Percentiles rank a stretch among this genome's conserved stretches.
These are phyloP conservation scores for Umbellularia californica DNA, from an alignment of 164 flowering plant genomes.

Conservation along the genomic window DNA sequence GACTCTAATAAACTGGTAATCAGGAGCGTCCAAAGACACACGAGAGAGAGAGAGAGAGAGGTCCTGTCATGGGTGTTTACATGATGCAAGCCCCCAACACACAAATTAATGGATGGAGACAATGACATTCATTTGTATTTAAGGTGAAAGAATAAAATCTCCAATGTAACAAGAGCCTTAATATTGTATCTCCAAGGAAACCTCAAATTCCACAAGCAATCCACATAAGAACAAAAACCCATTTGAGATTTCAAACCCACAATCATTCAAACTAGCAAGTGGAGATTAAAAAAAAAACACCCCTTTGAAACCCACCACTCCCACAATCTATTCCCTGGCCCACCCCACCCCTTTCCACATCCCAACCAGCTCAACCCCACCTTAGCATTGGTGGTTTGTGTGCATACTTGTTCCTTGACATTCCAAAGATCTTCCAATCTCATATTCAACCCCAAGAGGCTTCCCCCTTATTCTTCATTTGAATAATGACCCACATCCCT, in stretches of 20 bases:
- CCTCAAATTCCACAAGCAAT: conserved; percentile 19
- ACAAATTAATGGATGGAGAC: background rate
- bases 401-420: background rate
- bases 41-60: too few species aligned
- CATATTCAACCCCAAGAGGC: conserved; percentile 1
- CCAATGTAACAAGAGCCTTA: background rate
- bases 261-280: conserved; percentile 39
- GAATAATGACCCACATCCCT: conserved; percentile 3
- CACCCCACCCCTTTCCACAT: conserved; percentile 7
- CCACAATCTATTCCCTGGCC: conserved; percentile 23
- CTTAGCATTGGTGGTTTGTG: background rate
- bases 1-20: too few species aligned
- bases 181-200: background rate
- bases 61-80: background rate
- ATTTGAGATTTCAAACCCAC: conserved; percentile 32
- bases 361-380: conserved; percentile 5
- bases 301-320: conserved; percentile 29
- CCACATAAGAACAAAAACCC: conserved; percentile 20
- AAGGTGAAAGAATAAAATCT: background rate
- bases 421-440: conserved; percentile 1
- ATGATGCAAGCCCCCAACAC: background rate
- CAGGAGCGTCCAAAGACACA: too few species aligned
- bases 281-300: conserved; percentile 20
- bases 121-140: background rate
- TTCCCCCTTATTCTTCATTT: background rate